Base-by-base conservation (phyloP, 225 moss, liverwort and hornwort species). In the Straminergon stramineum region DNA sequence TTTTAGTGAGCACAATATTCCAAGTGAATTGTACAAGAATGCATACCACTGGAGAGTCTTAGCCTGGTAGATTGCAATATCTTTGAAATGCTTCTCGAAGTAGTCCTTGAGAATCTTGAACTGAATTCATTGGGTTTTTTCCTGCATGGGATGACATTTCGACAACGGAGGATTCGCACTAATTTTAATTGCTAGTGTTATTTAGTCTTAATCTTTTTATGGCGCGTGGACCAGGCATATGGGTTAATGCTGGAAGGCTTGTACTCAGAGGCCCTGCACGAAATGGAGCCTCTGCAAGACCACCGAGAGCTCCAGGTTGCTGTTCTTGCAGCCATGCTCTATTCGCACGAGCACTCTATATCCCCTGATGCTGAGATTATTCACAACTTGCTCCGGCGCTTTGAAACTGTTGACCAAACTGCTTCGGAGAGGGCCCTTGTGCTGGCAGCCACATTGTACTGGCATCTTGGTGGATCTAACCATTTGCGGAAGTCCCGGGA, bases 301-400 rank as follows among this genome's bases (percentile, higher is more conserved):
- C 91, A 96, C 60, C 93, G 91, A 84, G 97, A 97, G 84, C 92
- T 97, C 34, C 95, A 96, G 31, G 92, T 97, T 91, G 97, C 91
- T 68, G 93, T 92, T 61, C 90, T 93, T 58, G 95, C 86, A 41
- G 94, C 94, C 55, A 95, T 95, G 92, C 31, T 97, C 82, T 82
- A 97, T 89, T 87, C 89, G 17, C 94, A 96, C 53, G 90, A 93
- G 67, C 91, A 89, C 61, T 80, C 86, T 7, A 73, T 84, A 28
- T 81, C 92, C 48, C 91, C 90, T 55, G 90, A 88, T 69, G 90
- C 91, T 78, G 92, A 93, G 65, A 75, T 89, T 21, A 88, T 90
- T 12, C 89, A 91, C 52, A 89, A 69, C 70, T 65, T 96, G 51
- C 91, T 88, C 13, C 86, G 89, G 53, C 94, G 93, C 69, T 91